These are phyloP conservation scores for Leccinum ochraceum DNA, from an alignment of 768 basidiomycete species.

Conservation along the genomic window DNA sequence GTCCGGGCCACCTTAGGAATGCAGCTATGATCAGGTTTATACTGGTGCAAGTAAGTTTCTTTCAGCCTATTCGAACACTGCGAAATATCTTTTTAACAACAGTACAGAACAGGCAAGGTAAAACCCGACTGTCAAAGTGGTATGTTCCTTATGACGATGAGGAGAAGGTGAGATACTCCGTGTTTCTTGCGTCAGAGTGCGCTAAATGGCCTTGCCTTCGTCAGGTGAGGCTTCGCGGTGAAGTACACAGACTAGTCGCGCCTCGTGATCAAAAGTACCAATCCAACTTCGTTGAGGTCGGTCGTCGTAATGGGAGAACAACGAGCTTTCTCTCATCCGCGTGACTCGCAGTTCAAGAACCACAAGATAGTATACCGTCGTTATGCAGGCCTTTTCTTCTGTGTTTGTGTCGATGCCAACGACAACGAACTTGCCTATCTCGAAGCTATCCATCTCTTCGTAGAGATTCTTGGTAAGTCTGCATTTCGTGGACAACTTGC, in stretches of 20 bases:
- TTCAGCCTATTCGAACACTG: not conserved
- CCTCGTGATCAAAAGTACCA: conserved; percentile 99
- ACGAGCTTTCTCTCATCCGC: conserved; percentile 8
- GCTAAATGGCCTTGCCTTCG: conserved; percentile 1
- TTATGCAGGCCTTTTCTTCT: conserved; percentile 98
- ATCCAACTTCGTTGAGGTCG: conserved; percentile 97
- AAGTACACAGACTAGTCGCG: conserved; percentile 94
- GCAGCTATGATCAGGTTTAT: conserved; percentile 92
- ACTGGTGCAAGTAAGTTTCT: conserved; percentile 77
- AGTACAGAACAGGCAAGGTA: conserved; percentile 91
- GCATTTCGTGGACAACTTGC: not conserved
- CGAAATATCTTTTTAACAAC: not conserved
- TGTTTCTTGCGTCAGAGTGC: not conserved
- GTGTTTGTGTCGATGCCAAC: conserved; percentile 95
- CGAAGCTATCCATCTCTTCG: conserved; percentile 97
- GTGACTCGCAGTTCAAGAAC: conserved; percentile 77
- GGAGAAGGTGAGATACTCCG: conserved; percentile 72
- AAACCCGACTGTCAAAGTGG: conserved; percentile 97
- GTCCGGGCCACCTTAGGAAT: conserved; percentile 9
- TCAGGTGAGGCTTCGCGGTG: conserved; percentile 90
- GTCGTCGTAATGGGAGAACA: conserved; percentile 22
- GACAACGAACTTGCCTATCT: conserved; percentile 98
- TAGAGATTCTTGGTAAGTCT: conserved; percentile 88
- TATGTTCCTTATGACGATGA: conserved; percentile 99
- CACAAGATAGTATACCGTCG: conserved; percentile 97